These are phyloP conservation scores for Corinectria fuckeliana DNA, from an alignment of 2,329 filamentous ascomycete species.

Conservation along the genomic window DNA sequence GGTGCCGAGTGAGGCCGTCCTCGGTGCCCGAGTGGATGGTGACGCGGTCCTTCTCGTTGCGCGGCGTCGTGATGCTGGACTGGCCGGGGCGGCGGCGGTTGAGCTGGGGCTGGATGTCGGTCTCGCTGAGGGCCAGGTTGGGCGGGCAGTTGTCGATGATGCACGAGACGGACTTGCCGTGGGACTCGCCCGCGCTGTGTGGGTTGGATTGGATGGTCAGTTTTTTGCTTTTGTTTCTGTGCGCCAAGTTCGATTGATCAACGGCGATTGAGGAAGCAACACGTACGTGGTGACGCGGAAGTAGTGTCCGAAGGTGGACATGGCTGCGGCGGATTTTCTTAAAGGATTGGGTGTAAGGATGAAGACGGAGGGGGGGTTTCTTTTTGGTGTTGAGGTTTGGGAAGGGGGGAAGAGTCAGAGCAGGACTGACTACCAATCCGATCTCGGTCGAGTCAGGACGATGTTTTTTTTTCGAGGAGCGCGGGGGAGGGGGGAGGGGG, in stretches of 20 bases:
- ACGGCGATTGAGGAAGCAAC: neutral
- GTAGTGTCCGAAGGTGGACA: conserved; percentile 85
- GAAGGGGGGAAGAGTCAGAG: neutral
- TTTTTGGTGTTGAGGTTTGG: conserved; percentile 19
- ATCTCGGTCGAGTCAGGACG: conserved; percentile 14
- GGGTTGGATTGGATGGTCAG: too few species aligned
- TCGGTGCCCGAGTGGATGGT: conserved; percentile 94
- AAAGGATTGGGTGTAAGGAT: too few species aligned
- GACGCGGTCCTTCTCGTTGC: conserved; percentile 90
- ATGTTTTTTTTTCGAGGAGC: conserved; percentile 5
- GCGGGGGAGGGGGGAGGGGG: conserved; percentile 31
- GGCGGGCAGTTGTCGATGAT: conserved; percentile 94
- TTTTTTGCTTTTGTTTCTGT: too few species aligned
- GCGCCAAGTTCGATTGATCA: too few species aligned
- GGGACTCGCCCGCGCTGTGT: conserved; percentile 65
- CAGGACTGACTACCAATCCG: conserved; percentile 15
- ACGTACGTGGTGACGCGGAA: conserved; percentile 69
- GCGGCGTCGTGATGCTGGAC: conserved; percentile 86
- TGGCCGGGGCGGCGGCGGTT: conserved; percentile 89
- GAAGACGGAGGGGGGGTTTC: too few species aligned
- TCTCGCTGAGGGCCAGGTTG: conserved; percentile 82
- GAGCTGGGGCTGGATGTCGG: conserved; percentile 93
- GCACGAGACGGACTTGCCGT: conserved; percentile 91
- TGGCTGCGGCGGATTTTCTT: conserved; percentile 54
- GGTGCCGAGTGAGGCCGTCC: conserved; percentile 89